Evolutionary conservation across 75 land plant genomes (phyloP).

Genomic region (Cunninghamia lanceolata): DNA sequence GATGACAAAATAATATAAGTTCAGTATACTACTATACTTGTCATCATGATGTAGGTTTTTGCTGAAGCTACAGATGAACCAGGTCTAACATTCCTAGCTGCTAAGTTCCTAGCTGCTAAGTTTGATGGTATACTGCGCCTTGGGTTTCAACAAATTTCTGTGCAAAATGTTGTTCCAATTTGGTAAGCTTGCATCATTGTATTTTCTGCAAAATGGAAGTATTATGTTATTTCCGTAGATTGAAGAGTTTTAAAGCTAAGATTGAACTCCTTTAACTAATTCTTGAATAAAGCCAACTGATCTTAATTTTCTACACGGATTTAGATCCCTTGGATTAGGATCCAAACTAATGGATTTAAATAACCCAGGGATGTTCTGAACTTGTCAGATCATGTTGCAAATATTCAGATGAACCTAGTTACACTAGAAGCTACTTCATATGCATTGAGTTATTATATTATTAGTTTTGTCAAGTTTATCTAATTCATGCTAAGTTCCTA

Average conservation of each 20-base stretch:
- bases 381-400: background rate
- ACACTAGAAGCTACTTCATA: background rate
- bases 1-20: background rate
- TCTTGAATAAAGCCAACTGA: background rate
- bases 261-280: background rate
- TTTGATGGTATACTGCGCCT: slow-evolving; percentile 96
- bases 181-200: slow-evolving; percentile 47
- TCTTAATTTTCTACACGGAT: background rate
- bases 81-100: slow-evolving; percentile 62
- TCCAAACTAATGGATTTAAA: background rate
- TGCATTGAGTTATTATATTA: background rate
- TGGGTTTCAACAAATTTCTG: slow-evolving; percentile 85
- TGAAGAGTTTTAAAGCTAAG: background rate
- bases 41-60: slow-evolving; percentile 48
- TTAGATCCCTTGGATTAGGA: background rate
- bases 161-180: slow-evolving; percentile 61
- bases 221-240: background rate
- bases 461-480: background rate
- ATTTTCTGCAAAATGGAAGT: background rate
- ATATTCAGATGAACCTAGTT: background rate
- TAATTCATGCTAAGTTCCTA: background rate
- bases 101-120: too few species aligned
- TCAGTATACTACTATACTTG: background rate
- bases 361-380: background rate
- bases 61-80: slow-evolving; percentile 85